phyloP scores from a whole-genome alignment of 176 grass and related monocot genomes.

The Triticum aestivum region IWGSC_CS_RefSeq_v2.1 NC_057802.1:302772934-302773433 shows the following conservation, averaged over 20 bases:
- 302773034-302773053: constrained; percentile 56
- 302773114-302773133: constrained; percentile 39
- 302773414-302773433: constrained; percentile 25
- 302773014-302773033: constrained; percentile 39
- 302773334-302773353: constrained; percentile 26
- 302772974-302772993: constrained; percentile 37
- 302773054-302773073: constrained; percentile 51
- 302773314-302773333: constrained; percentile 35
- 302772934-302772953: constrained; percentile 18
- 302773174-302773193: constrained; percentile 42
- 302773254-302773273: constrained; percentile 42
- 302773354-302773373: not conserved
- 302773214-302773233: constrained; percentile 24
- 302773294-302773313: constrained; percentile 15
- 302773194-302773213: constrained; percentile 46
- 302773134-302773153: constrained; percentile 30
- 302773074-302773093: constrained; percentile 33
- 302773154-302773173: constrained; percentile 53
- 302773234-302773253: constrained; percentile 25
- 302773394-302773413: constrained; percentile 22
- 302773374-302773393: constrained; percentile 33
- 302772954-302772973: constrained; percentile 44
- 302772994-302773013: constrained; percentile 69
- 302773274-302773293: not conserved
- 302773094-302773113: constrained; percentile 52